Base-by-base conservation (phyloP, 768 basidiomycete genomes). In the Filobasidium wieringae region DNA sequence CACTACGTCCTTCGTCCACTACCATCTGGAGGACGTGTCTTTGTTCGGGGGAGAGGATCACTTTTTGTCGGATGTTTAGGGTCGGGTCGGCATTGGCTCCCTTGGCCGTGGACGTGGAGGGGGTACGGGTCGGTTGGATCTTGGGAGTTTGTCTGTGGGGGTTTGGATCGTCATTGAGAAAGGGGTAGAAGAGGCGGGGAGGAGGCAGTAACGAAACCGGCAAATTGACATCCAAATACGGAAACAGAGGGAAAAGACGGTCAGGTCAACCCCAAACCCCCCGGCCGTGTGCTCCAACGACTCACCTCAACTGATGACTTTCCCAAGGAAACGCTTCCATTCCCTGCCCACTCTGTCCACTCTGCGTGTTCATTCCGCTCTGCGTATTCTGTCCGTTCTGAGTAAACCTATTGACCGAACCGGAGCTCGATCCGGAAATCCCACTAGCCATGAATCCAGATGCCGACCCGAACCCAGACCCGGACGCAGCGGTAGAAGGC, bases 11-110 rank as follows among this genome's bases (percentile, higher is more conserved):
- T 12, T 81, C 77, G 1, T 68, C 58, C 32, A 84, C 76, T 0
- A 91, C 91, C 33, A 95, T 77, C 58, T 80, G 79, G 60, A 95
- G 76, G 49, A 99, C 87, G 59, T 85, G 80, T 52, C 77, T 83
- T 74, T 99, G 95, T 68, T 97, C 92, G 59, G 80, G 75, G 72
- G 90, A 93, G 58, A 97, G 77, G 62, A 81, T 79, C 19, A 90
- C 78, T 27, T 51, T 58, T 47, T 47, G 43, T 4, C 43, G 43
- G 43, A 47, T 47, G 43, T 47, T 47, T 2, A 47, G 43, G 43
- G 43, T 47, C 4, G 43, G 11, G 43, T 47, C 43, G n/a, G n/a
- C 29, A 22, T 47, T 47, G 24, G 43, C 43, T 6, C 43, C 43
- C 29, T 27, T 19, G 43, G 43, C 43, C 22, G 43, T 47, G 43